phyloP scores from a whole-genome alignment of 116 monocot genomes.

The Iris pallida region DNA sequence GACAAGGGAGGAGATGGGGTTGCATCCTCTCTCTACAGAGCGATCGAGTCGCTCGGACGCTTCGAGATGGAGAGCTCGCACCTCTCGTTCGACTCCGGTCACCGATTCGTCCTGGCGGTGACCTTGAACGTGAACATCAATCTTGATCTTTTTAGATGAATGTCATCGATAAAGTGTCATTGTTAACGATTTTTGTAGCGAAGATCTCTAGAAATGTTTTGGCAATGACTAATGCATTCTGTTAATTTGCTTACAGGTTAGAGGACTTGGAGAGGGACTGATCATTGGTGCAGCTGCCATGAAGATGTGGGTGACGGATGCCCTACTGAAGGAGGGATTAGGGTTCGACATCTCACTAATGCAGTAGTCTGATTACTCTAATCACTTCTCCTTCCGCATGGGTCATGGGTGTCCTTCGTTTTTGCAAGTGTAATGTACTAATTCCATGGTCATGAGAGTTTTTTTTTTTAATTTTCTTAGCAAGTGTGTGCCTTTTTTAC shows the following conservation, averaged over 20 bases:
- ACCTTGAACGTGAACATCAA: conserved; percentile 30
- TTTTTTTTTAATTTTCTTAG: no score
- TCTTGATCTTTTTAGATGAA: no score
- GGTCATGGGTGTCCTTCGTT: no score
- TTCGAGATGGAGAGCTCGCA: conserved; percentile 39
- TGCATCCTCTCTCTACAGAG: conserved; percentile 33
- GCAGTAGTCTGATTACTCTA: no score
- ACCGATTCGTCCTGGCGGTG: conserved; percentile 13
- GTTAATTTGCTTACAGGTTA: conserved; percentile 4
- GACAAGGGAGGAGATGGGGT: conserved; percentile 17
- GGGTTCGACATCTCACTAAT: no score
- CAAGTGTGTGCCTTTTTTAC: no score
- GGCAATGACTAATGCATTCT: not conserved
- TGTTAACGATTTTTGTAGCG: no score
- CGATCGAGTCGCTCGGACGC: conserved; percentile 33
- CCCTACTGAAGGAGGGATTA: conserved; percentile 50
- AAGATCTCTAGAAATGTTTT: not conserved
- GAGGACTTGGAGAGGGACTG: conserved; percentile 13
- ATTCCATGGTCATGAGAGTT: no score
- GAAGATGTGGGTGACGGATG: conserved; percentile 39
- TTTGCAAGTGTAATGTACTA: no score
- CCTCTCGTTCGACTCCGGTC: conserved; percentile 13
- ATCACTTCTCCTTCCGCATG: no score
- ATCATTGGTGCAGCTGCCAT: no score
- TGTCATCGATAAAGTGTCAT: no score